Evolutionary conservation across 257 asterid genomes (phyloP).

Genomic region (Jacaranda copaia): DNA sequence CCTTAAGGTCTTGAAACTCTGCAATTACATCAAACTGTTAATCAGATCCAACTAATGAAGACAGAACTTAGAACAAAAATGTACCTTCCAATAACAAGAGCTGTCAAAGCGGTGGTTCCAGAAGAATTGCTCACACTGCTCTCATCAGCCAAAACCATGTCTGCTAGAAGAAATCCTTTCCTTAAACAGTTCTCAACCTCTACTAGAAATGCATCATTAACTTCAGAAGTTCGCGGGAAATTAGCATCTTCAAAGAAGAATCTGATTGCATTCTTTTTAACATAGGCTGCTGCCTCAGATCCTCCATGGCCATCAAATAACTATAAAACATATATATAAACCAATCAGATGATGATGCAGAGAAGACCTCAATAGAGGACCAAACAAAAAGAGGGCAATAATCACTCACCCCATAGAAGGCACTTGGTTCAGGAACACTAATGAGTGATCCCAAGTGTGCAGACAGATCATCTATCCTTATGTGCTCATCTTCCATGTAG

Average conservation of each 20-base stretch:
- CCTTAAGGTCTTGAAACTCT: not conserved
- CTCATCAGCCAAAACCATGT: conserved; percentile 71
- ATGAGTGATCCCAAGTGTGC: conserved; percentile 64
- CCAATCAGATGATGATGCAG: conserved; percentile 22
- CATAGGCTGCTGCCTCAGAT: conserved; percentile 86
- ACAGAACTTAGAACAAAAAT: not conserved
- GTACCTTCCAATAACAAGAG: conserved; percentile 72
- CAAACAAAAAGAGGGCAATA: not conserved
- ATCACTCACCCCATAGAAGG: conserved; percentile 77
- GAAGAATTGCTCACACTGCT: conserved; percentile 63
- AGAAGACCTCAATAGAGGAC: not conserved
- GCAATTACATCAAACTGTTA: too few species aligned
- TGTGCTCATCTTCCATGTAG: conserved; percentile 89
- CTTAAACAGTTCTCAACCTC: conserved; percentile 58
- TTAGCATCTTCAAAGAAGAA: conserved; percentile 66
- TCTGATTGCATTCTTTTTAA: conserved; percentile 58
- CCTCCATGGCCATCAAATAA: conserved; percentile 95
- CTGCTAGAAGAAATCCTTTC: conserved; percentile 69
- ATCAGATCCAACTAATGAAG: not conserved
- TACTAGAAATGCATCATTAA: conserved; percentile 47
- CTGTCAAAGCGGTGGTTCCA: conserved; percentile 78
- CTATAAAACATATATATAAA: conserved; percentile 34
- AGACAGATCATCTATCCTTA: conserved; percentile 75
- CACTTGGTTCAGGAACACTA: conserved; percentile 67
- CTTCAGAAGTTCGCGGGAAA: conserved; percentile 58